Evolutionary conservation across 169 alveolate genomes (phyloP).

Genomic region (Eimeria falciformis): DNA sequence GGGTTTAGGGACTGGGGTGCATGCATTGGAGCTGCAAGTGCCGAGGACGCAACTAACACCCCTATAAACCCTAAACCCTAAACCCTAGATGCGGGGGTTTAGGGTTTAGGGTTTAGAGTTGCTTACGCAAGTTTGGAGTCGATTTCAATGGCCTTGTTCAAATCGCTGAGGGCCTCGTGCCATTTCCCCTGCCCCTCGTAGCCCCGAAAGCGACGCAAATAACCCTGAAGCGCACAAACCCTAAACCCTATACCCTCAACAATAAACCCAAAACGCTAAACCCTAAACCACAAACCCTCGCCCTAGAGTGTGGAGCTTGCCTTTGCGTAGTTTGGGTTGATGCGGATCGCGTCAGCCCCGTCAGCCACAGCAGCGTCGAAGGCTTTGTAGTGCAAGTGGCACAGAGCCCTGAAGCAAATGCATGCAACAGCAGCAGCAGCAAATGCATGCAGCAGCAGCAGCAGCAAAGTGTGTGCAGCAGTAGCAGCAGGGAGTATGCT

Average conservation of each 20-base stretch:
- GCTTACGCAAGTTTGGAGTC: slow-evolving; percentile 86
- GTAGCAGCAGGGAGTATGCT: background rate
- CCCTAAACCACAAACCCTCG: background rate
- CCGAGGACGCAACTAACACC: background rate
- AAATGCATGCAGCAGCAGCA: background rate
- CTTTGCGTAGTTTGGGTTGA: slow-evolving; percentile 84
- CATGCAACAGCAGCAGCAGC: slow-evolving; percentile 21
- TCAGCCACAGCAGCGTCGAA: slow-evolving; percentile 87
- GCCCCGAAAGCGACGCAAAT: slow-evolving; percentile 89
- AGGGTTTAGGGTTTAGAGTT: slow-evolving; percentile 9
- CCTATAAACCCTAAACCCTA: background rate
- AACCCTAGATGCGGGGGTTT: background rate
- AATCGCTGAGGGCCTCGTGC: slow-evolving; percentile 91
- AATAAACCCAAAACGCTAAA: slow-evolving; percentile 70
- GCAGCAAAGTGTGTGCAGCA: background rate
- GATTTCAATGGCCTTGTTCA: slow-evolving; percentile 88
- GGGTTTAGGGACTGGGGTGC: too few relatives aligned
- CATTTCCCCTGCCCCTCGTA: slow-evolving; percentile 88
- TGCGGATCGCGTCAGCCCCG: slow-evolving; percentile 85
- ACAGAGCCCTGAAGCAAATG: slow-evolving; percentile 89
- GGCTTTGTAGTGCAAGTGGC: slow-evolving; percentile 84
- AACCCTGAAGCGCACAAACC: slow-evolving; percentile 76
- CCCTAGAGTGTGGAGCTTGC: slow-evolving; percentile 53
- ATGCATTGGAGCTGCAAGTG: too few relatives aligned
- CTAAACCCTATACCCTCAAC: background rate